Conservation (phyloP, 2,329 filamentous ascomycete species). For the Xylaria arbuscula region DNA sequence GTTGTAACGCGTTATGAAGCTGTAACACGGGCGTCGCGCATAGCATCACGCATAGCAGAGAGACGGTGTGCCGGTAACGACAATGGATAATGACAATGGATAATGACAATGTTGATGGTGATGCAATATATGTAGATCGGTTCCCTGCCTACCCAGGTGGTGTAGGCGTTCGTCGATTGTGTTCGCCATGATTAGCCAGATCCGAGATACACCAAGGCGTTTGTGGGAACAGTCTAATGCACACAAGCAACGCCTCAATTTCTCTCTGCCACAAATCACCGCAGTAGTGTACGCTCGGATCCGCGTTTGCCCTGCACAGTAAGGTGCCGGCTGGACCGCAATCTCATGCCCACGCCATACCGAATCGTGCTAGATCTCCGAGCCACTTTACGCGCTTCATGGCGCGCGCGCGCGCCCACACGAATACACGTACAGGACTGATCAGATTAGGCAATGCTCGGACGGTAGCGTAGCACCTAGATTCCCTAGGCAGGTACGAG, state of each 20-base stretch:
- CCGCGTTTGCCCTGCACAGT: slow-evolving; percentile 32
- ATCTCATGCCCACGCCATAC: slow-evolving; percentile 35
- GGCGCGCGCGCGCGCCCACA: slow-evolving; percentile 27
- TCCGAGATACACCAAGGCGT: slow-evolving; percentile 18
- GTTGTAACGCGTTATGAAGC: neutral
- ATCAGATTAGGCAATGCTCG: slow-evolving; percentile 4
- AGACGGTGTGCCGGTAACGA: slow-evolving; percentile 28
- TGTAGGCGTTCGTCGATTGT: slow-evolving; percentile 10
- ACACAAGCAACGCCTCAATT: slow-evolving; percentile 35
- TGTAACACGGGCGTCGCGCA: slow-evolving; percentile 24
- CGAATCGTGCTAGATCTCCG: slow-evolving; percentile 31
- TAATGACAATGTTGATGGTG: slow-evolving; percentile 27
- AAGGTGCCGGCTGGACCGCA: slow-evolving; percentile 20
- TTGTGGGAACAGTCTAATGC: slow-evolving; percentile 36
- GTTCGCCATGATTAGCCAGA: slow-evolving; percentile 22
- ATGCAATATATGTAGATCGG: slow-evolving; percentile 32
- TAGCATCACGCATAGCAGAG: slow-evolving; percentile 25
- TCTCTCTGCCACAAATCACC: slow-evolving; percentile 24
- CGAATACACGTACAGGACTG: slow-evolving; percentile 19
- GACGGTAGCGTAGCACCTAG: neutral
- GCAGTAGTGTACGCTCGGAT: slow-evolving; percentile 28
- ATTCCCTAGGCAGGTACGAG: neutral
- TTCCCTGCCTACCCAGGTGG: slow-evolving; percentile 2
- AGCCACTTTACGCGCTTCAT: slow-evolving; percentile 41
- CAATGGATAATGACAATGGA: slow-evolving; percentile 26